phyloP scores from a whole-genome alignment of 2,329 filamentous ascomycete species.

The Verticillium klebahnii region DNA sequence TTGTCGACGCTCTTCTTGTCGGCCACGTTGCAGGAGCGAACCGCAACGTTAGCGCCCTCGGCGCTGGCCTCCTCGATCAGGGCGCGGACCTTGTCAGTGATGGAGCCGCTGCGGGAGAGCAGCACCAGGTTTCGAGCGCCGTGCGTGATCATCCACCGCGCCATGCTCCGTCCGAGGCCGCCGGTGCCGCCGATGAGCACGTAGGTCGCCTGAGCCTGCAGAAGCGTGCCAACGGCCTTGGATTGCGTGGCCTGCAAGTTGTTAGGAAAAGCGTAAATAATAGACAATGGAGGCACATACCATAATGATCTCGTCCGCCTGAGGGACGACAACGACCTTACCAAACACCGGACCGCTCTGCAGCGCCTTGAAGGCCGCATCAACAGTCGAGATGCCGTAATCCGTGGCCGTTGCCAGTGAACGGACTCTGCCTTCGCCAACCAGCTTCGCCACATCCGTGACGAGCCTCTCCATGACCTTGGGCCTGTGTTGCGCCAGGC shows the following conservation, averaged over 20 bases:
- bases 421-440: slow-evolving; percentile 7
- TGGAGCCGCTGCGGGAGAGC: slow-evolving; percentile 20
- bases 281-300: slow-evolving; percentile 3
- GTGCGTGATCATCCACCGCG: slow-evolving; percentile 22
- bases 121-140: slow-evolving; percentile 22
- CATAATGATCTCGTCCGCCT: slow-evolving; percentile 8
- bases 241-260: slow-evolving; percentile 25
- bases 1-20: slow-evolving; percentile 18
- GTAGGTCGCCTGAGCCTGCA: slow-evolving; percentile 35
- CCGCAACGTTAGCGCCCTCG: slow-evolving; percentile 20
- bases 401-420: slow-evolving; percentile 29
- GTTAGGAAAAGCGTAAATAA: slow-evolving; percentile 3
- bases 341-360: slow-evolving; percentile 34
- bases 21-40: slow-evolving; percentile 27
- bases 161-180: slow-evolving; percentile 22
- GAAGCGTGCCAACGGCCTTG: slow-evolving; percentile 26
- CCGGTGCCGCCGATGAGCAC: slow-evolving; percentile 24
- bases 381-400: slow-evolving; percentile 16
- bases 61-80: slow-evolving; percentile 18
- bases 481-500: slow-evolving; percentile 5
- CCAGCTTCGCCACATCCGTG: background rate
- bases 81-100: slow-evolving; percentile 6
- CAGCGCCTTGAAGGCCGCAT: slow-evolving; percentile 33
- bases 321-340: slow-evolving; percentile 33
- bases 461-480: background rate